Percentiles rank a stretch among this genome's conserved stretches.
phyloP scores from a whole-genome alignment of 495 filamentous ascomycete genomes.

The Daldinia caldariorum region DNA sequence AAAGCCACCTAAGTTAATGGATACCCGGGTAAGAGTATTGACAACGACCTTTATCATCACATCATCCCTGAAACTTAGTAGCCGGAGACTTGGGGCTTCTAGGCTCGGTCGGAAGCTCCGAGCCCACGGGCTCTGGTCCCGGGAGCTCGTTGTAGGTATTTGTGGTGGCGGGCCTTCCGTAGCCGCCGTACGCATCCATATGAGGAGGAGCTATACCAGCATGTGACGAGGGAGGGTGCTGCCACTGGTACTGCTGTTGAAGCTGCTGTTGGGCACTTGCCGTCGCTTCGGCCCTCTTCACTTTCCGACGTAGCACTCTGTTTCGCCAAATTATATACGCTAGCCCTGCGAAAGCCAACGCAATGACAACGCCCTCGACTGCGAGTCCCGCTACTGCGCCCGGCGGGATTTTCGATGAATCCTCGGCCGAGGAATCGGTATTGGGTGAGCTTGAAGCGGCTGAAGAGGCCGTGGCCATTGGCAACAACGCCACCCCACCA shows the following conservation, averaged over 20 bases:
- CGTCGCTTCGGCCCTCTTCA: conserved; percentile 23
- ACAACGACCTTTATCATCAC: not conserved
- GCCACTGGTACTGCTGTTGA: conserved; percentile 32
- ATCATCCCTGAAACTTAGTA: not conserved
- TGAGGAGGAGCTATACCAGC: not conserved
- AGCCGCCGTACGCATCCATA: conserved; percentile 9
- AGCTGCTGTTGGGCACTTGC: conserved; percentile 14
- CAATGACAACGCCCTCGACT: conserved; percentile 25
- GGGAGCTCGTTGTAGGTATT: conserved; percentile 29
- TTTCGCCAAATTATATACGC: conserved; percentile 33
- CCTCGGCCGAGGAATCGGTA: conserved; percentile 1
- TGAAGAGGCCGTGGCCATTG: conserved; percentile 15
- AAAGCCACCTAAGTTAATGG: no score
- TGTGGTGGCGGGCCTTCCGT: conserved; percentile 7
- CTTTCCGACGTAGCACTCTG: conserved; percentile 15
- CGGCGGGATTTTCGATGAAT: conserved; percentile 8
- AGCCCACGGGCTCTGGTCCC: conserved; percentile 10
- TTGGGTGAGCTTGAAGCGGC: not conserved
- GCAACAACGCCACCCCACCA: conserved; percentile 18
- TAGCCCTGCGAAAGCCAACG: conserved; percentile 8
- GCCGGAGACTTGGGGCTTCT: conserved; percentile 4
- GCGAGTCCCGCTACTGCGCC: conserved; percentile 27
- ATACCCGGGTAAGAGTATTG: not conserved
- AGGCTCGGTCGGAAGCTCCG: conserved; percentile 25
- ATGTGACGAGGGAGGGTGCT: conserved; percentile 16